These are phyloP conservation scores for Herpetomonas samuelpessoai DNA, from an alignment of 208 protist species.

Conservation along the genomic window DNA sequence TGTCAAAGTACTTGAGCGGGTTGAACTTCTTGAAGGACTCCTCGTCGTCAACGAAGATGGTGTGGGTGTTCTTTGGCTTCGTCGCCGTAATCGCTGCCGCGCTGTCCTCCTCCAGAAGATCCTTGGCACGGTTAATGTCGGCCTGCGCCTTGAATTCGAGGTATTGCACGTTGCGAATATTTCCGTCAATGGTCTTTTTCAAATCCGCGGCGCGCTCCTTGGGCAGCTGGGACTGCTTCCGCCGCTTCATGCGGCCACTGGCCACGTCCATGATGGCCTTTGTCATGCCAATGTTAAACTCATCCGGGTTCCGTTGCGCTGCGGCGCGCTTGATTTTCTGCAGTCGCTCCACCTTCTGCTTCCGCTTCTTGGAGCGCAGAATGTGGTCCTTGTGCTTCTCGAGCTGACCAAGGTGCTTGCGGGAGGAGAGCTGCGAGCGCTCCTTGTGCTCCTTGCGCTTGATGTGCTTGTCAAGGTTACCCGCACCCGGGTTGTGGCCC, in stretches of 20 bases:
- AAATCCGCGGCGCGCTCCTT: constrained; percentile 57
- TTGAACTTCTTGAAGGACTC: constrained; percentile 79
- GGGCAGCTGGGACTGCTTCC: constrained; percentile 16
- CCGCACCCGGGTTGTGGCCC: constrained; percentile 79
- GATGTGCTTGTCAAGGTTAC: constrained; percentile 85
- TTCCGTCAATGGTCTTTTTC: constrained; percentile 59
- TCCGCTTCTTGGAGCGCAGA: constrained; percentile 71
- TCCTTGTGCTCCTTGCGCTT: constrained; percentile 89
- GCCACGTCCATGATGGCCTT: constrained; percentile 85
- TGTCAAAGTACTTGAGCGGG: constrained; percentile 74
- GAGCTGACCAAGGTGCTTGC: constrained; percentile 84
- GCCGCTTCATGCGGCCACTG: constrained; percentile 77
- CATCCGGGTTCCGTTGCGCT: constrained; percentile 92
- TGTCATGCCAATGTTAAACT: constrained; percentile 94
- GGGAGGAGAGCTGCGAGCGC: constrained; percentile 77
- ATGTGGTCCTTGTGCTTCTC: constrained; percentile 95
- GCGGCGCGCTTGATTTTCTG: constrained; percentile 77
- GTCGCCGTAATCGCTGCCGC: constrained; percentile 53
- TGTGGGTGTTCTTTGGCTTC: constrained; percentile 78
- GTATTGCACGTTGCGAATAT: constrained; percentile 82
- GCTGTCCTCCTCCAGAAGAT: constrained; percentile 79
- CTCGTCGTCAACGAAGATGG: constrained; percentile 80
- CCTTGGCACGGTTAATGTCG: constrained; percentile 56
- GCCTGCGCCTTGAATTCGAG: constrained; percentile 75
- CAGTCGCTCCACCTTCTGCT: constrained; percentile 73